Evolutionary conservation across 345 rosid genomes (phyloP), one percentile per base, ranked within the genome.

Genomic region (Barbarea vulgaris): DNA sequence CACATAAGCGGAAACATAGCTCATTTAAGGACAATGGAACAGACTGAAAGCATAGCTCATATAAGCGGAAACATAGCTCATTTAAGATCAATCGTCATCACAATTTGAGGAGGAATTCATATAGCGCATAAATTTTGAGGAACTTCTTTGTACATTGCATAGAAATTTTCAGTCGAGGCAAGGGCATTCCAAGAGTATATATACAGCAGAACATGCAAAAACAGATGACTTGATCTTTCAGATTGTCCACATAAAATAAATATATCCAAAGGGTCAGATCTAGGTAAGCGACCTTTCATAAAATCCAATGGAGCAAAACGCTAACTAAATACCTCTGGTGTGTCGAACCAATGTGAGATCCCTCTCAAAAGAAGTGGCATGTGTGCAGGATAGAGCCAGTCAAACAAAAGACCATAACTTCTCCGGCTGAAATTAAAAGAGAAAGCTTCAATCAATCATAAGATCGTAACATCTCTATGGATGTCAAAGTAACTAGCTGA

Each of bases 361-460:
- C 89, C 94, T 84, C 86, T 93, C 84, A 93, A 84, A 73, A 96
- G 91, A 84, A 96, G 88, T 41, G 98, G 95, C 93, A 93, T 82
- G 84, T 96, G 98, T 31, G 86, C 83, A 37, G 99, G 98, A 85
- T 96, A 96, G 31, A 96, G 86, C 99, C 99, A 96, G 77, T 93
- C 99, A 81, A 96, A 96, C 68, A 96, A 78, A 81, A 96, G 83
- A 74, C 96, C 89, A 78, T 91, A 96, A 5, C 98, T 88, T 84
- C 93, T 89, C 54, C 97, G 97, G 67, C 99, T 96, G 93, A 80
- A 84, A 78, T 58, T 36, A 48, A 70, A 66, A 17, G 57, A 69
- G 55, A 79, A 37, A 39, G 19, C 51, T 64, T 75, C 39, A 65
- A 19, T 15, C 36, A 33, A 6, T 28, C 57, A 77, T 30, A 33